Base-by-base conservation (phyloP, 1,284 basidiomycete genomes). In the Acaromyces ingoldii region DNA sequence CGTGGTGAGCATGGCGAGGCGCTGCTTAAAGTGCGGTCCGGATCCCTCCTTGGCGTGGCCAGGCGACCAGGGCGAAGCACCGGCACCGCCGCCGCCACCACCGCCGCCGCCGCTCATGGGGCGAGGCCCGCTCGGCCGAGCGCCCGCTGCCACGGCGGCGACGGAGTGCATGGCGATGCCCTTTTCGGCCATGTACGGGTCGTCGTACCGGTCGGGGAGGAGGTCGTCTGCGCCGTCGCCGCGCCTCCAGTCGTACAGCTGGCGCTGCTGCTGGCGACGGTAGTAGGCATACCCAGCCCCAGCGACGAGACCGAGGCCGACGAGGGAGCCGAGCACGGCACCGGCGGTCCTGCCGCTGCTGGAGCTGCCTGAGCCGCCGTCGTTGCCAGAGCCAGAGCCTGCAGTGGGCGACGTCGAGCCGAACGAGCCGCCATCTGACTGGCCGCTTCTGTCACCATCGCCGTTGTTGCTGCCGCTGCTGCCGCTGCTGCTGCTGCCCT, bases 21-120 rank as follows among this genome's bases (percentile, higher is more conserved):
- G 52, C 40, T 69, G 60, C 10, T 62, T 46, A 25, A 69, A 59
- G 40, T 64, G 62, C 2, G 67, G 67, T 6, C 67, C 67, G 0
- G 65, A 67, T 0, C 67, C 67, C 37, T 69, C 67, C 61, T 61
- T 65, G 0, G 67, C 67, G 43, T 69, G 67, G 4, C 65, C 65
- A 3, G 55, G 53, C 11, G 57, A 51, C 60, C 60, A 67, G 2
- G 56, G 49, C 22, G 54, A 52, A 3, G 48, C 50, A 24, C 58
- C 51, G 24, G 34, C 15, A n/a, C 33, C 34, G 6, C 15, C 5
- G n/a, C 17, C 21, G 6, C 26, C n/a, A n/a, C n/a, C 40, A n/a
- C 19, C 6, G 24, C 33, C 34, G 6, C 15, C 5, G n/a, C 17
- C 21, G 6, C 26, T n/a, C 24, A 47, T 28, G 17, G 26, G 19